phyloP scores from a whole-genome alignment of 176 grass and related monocot species.

The Aechmea fasciata region DNA sequence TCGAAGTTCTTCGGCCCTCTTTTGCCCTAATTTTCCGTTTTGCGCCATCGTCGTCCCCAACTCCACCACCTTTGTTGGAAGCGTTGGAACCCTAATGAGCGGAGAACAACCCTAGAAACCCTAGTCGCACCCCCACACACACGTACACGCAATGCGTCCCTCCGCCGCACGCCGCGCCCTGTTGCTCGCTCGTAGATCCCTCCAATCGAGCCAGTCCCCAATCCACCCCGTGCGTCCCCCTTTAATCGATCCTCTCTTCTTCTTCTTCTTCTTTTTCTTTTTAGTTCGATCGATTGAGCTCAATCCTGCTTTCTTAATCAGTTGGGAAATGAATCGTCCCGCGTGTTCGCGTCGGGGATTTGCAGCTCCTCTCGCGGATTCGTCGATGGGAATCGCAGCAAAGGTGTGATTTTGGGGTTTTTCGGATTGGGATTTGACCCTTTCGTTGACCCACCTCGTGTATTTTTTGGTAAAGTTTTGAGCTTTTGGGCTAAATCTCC shows the following conservation, averaged over 20 bases:
- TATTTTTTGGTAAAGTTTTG: not conserved
- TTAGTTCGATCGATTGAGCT: not conserved
- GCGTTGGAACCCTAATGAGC: too few relatives aligned
- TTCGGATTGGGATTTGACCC: not conserved
- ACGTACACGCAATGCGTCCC: slow-evolving; percentile 19
- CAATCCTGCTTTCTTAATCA: slow-evolving; percentile 1
- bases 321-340: slow-evolving; percentile 8
- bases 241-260: not conserved
- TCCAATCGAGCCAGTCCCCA: slow-evolving; percentile 17
- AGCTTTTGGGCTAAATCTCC: not conserved
- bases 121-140: not conserved
- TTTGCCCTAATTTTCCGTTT: too few relatives aligned
- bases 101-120: too few relatives aligned
- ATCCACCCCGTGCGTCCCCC: slow-evolving; percentile 15
- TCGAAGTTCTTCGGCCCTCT: too few relatives aligned
- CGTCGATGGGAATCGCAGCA: slow-evolving; percentile 6
- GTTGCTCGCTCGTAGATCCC: slow-evolving; percentile 20
- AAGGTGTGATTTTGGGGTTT: slow-evolving; percentile 13
- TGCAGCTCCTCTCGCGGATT: slow-evolving; percentile 26
- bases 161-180: slow-evolving; percentile 15
- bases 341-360: slow-evolving; percentile 25
- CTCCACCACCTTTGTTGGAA: too few relatives aligned
- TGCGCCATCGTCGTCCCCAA: too few relatives aligned
- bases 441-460: not conserved
- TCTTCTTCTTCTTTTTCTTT: not conserved